Evolutionary conservation across 2,329 filamentous ascomycete genomes (phyloP), one percentile per base, ranked within the genome.

Genomic region (Fusarium setosum): DNA sequence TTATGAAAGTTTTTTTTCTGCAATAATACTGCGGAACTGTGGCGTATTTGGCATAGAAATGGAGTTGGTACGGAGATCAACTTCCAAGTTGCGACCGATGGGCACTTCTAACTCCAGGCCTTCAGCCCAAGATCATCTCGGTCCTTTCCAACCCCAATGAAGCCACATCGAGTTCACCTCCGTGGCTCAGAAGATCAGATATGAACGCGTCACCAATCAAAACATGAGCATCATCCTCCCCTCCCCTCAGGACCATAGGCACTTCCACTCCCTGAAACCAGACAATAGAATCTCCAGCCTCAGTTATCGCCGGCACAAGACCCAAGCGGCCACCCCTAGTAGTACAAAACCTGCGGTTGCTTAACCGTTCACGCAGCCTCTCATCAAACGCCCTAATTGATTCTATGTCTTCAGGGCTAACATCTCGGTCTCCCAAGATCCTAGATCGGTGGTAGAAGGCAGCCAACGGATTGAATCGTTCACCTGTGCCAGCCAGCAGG

Each of bases 121-220:
- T 11, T 44, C 34, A 55, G 5, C 38, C 34, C n/a, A 55, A 17
- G 17, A 47, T 32, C 32, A 49, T 41, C 34, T 35, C 26, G 20
- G 13, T 18, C 32, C 20, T 12, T 34, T 29, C 26, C 9, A 48
- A 29, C 4, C 42, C 45, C 32, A 31, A 31, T 12, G 31, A 35
- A n/a, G 12, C 41, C 31, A 34, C 9, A 11, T 29, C 21, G 31
- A 23, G 24, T 32, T 55, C 55, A 38, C 29, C 35, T 12, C 15
- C 38, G 12, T 26, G 10, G 13, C 41, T 17, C 41, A 17, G n/a
- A 20, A 52, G 49, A 34, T 61, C 55, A 17, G 35, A 13, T 18
- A 59, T 42, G 38, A 54, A 59, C 24, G 24, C n/a, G 40, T 54
- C 56, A 2, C 56, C 56, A 31, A 54, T n/a, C 40, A 54, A 54